Percentiles rank a stretch among this genome's conserved stretches.
Conservation (phyloP, 2,329 filamentous ascomycete species). For the Sphaceloma murrayae region DNA sequence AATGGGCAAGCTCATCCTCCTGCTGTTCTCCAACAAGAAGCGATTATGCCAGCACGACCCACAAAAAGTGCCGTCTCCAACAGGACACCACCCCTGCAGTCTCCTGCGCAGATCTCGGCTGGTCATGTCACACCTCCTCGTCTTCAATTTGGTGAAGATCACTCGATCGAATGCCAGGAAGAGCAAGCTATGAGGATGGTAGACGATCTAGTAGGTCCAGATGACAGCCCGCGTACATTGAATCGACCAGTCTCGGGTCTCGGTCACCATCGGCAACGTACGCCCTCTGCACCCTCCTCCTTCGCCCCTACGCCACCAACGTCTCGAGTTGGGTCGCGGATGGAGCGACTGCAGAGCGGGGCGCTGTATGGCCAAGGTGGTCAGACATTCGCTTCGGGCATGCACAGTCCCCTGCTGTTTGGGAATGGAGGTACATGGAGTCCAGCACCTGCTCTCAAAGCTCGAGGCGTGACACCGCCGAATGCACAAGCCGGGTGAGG, state of each 20-base stretch:
- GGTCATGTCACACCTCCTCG: not conserved
- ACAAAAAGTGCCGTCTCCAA: slow-evolving; percentile 1
- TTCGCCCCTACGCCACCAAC: slow-evolving; percentile 21
- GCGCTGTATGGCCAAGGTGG: slow-evolving; percentile 22
- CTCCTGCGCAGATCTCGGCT: not conserved
- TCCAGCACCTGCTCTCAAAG: slow-evolving; percentile 17
- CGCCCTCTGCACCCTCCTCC: slow-evolving; percentile 15
- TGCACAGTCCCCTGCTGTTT: slow-evolving; percentile 36
- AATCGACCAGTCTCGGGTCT: not conserved
- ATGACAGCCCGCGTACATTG: slow-evolving; percentile 32
- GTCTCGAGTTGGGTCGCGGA: slow-evolving; percentile 20
- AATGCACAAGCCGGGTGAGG: slow-evolving; percentile 19
- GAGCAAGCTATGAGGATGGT: slow-evolving; percentile 50
- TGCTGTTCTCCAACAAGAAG: too few species aligned
- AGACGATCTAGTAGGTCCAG: slow-evolving; percentile 43
- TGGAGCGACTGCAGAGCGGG: slow-evolving; percentile 17
- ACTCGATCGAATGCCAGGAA: slow-evolving; percentile 27
- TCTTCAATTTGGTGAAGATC: not conserved
- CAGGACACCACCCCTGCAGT: not conserved
- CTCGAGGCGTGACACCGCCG: slow-evolving; percentile 17
- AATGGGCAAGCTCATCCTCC: too few species aligned
- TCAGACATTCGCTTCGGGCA: slow-evolving; percentile 25
- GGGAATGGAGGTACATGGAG: slow-evolving; percentile 33
- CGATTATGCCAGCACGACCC: too few species aligned
- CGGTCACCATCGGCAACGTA: not conserved